phyloP scores from a whole-genome alignment of 768 basidiomycete genomes.

The Mycena venus region DNA sequence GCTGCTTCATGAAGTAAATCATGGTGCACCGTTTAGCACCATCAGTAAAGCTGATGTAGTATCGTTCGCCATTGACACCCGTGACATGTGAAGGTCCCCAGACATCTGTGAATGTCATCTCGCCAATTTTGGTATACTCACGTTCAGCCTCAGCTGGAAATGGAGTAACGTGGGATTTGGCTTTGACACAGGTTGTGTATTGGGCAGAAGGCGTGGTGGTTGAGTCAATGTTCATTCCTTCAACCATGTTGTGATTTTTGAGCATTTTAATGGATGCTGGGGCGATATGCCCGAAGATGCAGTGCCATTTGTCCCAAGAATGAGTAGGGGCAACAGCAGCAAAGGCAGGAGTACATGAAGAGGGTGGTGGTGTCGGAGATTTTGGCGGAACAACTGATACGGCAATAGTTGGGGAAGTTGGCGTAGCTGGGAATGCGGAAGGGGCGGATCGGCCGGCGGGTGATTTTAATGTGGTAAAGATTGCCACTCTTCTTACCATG shows the following conservation, averaged over 20 bases:
- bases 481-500: slow-evolving; percentile 13
- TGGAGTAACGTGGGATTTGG: slow-evolving; percentile 37
- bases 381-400: background rate
- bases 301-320: too few species aligned
- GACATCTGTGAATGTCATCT: slow-evolving; percentile 35
- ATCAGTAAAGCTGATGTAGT: slow-evolving; percentile 33
- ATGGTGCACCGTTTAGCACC: slow-evolving; percentile 14
- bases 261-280: slow-evolving; percentile 34
- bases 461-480: slow-evolving; percentile 16
- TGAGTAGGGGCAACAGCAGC: slow-evolving; percentile 2
- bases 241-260: slow-evolving; percentile 35
- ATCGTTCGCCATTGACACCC: slow-evolving; percentile 24
- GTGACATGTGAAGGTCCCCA: slow-evolving; percentile 36
- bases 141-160: too few species aligned
- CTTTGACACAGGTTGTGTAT: slow-evolving; percentile 39
- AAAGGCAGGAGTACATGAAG: slow-evolving; percentile 2
- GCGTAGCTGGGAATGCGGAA: background rate
- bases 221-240: slow-evolving; percentile 35
- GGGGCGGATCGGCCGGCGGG: background rate
- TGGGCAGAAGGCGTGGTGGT: slow-evolving; percentile 21
- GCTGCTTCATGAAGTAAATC: slow-evolving; percentile 18
- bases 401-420: background rate
- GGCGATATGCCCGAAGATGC: slow-evolving; percentile 40
- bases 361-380: background rate
- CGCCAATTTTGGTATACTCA: slow-evolving; percentile 35